Evolutionary conservation across 257 asterid species (phyloP).

Genomic region (Nicotiana tabacum): DNA sequence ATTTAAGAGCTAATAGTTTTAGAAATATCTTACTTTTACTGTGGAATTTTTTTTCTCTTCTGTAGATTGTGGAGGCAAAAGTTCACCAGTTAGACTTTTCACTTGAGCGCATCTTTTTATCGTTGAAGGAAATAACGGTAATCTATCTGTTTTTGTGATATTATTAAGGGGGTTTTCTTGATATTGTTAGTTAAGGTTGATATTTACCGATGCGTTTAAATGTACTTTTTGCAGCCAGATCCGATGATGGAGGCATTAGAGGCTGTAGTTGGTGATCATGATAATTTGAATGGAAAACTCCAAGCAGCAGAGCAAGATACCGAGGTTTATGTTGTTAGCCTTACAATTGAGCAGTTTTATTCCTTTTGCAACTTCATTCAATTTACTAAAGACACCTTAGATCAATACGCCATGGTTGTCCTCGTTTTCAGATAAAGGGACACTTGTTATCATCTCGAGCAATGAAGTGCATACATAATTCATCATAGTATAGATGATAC

Average conservation of each 20-base stretch:
- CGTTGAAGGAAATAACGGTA: slow-evolving; percentile 82
- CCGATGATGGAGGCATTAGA: slow-evolving; percentile 77
- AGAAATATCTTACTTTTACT: not conserved
- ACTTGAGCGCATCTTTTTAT: slow-evolving; percentile 80
- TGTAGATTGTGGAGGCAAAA: slow-evolving; percentile 88
- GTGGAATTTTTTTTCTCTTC: not conserved
- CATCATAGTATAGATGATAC: not conserved
- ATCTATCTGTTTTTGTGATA: slow-evolving; percentile 13
- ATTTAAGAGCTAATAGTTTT: not conserved
- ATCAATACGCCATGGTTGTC: not conserved
- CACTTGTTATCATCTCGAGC: not conserved
- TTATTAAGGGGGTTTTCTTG: not conserved
- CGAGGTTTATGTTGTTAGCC: slow-evolving; percentile 40
- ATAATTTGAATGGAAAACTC: slow-evolving; percentile 50
- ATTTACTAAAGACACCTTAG: not conserved
- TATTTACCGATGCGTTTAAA: not conserved
- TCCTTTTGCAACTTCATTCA: not conserved
- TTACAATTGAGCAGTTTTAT: not conserved
- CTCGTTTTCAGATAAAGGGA: not conserved
- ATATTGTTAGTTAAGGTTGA: not conserved
- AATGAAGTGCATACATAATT: not conserved
- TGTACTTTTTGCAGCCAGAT: slow-evolving; percentile 66
- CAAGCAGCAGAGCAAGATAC: slow-evolving; percentile 61
- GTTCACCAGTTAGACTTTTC: slow-evolving; percentile 88
- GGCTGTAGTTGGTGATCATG: slow-evolving; percentile 77